Conservation (phyloP, 2,329 filamentous ascomycete species). For the Penicillium sp. region DNA sequence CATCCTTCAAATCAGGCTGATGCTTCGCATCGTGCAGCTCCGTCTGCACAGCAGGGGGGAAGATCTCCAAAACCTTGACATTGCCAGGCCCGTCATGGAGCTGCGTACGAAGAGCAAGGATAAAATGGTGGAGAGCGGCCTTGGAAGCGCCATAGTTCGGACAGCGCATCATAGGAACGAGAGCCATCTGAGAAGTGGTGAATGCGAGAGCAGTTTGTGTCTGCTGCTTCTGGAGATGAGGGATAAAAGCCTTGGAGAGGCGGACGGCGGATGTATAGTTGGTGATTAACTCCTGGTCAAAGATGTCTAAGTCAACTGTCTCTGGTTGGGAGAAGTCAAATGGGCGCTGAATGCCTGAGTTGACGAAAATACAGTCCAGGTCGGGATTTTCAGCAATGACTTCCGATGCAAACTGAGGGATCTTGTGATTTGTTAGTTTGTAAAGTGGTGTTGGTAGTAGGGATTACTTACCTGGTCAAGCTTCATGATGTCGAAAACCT, state of each 20-base stretch:
- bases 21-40: constrained; percentile 58
- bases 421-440: constrained; percentile 3
- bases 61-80: constrained; percentile 57
- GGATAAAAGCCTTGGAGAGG: constrained; percentile 45
- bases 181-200: constrained; percentile 53
- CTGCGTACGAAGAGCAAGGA: constrained; percentile 54
- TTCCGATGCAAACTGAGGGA: constrained; percentile 24
- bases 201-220: constrained; percentile 46
- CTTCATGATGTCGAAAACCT: constrained; percentile 54
- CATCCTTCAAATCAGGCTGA: constrained; percentile 55
- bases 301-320: constrained; percentile 15
- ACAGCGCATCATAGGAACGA: constrained; percentile 50
- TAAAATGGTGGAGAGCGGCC: constrained; percentile 56
- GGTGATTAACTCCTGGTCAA: constrained; percentile 16
- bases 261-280: constrained; percentile 16
- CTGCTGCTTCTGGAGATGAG: constrained; percentile 49
- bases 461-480: constrained; percentile 42
- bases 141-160: constrained; percentile 58
- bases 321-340: constrained; percentile 19
- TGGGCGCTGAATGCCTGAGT: constrained; percentile 16
- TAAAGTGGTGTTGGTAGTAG: fast-evolving
- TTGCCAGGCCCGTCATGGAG: constrained; percentile 42
- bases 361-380: constrained; percentile 20
- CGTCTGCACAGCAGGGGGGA: constrained; percentile 58
- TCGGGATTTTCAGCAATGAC: constrained; percentile 13